A percentile compares a stretch with the other conserved stretches of the same genome.
Evolutionary conservation across 495 filamentous ascomycete genomes (phyloP).

Genomic region (Penicillium silybi): DNA sequence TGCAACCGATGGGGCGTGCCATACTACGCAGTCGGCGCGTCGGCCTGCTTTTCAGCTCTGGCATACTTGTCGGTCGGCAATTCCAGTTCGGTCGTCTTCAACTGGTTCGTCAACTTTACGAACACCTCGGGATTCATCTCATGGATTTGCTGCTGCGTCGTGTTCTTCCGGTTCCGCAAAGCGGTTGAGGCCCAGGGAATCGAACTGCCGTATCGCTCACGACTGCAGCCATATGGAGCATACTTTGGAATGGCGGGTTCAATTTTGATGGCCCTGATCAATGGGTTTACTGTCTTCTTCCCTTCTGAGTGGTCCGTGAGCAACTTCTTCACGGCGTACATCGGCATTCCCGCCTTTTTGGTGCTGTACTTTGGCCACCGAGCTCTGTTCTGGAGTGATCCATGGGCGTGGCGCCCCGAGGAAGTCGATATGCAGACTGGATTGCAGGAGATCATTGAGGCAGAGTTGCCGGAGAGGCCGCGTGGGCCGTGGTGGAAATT

Average conservation of each 20-base stretch:
- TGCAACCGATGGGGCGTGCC: slow-evolving; percentile 50
- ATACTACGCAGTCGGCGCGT: slow-evolving; percentile 37
- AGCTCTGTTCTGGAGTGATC: slow-evolving; percentile 41
- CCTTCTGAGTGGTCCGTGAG: slow-evolving; percentile 47
- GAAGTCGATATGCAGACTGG: slow-evolving; percentile 59
- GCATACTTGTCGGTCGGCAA: slow-evolving; percentile 35
- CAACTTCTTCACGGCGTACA: slow-evolving; percentile 59
- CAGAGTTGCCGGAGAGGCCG: slow-evolving; percentile 39
- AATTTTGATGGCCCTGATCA: slow-evolving; percentile 51
- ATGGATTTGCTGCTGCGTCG: slow-evolving; percentile 58
- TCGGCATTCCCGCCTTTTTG: slow-evolving; percentile 58
- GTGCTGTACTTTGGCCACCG: slow-evolving; percentile 53
- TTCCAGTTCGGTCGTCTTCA: slow-evolving; percentile 36
- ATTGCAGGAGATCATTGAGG: slow-evolving; percentile 48
- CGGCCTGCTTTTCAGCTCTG: slow-evolving; percentile 31
- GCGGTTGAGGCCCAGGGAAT: slow-evolving; percentile 50
- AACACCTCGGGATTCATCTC: slow-evolving; percentile 58
- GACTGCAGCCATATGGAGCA: slow-evolving; percentile 51
- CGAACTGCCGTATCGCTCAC: slow-evolving; percentile 49
- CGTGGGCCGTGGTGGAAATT: slow-evolving; percentile 32
- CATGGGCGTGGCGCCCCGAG: slow-evolving; percentile 47
- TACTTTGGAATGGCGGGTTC: slow-evolving; percentile 48
- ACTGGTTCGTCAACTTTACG: slow-evolving; percentile 59
- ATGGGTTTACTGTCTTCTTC: slow-evolving; percentile 63
- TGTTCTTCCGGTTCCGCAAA: slow-evolving; percentile 58